These are phyloP conservation scores for Gracilaria vermiculophylla DNA, from an alignment of 23 red algal genomes.

Conservation along the genomic window DNA sequence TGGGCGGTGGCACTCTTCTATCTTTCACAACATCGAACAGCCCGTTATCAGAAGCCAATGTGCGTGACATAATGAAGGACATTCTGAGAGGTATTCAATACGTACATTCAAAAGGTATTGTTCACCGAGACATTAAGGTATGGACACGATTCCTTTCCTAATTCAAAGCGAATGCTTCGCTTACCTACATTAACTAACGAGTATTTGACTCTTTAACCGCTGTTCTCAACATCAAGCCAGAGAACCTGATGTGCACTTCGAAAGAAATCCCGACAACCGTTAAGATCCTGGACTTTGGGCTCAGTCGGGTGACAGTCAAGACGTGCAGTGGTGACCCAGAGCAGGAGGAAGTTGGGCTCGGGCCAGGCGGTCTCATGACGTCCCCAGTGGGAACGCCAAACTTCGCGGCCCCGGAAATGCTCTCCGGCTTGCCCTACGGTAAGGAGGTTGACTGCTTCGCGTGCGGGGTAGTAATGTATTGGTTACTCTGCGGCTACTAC, in stretches of 20 bases:
- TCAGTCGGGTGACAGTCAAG: conserved; percentile 9
- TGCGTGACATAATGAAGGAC: conserved; percentile 53
- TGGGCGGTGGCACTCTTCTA: conserved; percentile 66
- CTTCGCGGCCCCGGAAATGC: conserved; percentile 78
- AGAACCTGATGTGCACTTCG: conserved; percentile 69
- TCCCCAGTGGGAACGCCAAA: conserved; percentile 73
- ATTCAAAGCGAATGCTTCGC: not conserved
- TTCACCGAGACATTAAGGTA: conserved; percentile 72
- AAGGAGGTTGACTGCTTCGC: conserved; percentile 76
- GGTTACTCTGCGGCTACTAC: conserved; percentile 59
- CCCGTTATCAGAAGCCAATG: conserved; percentile 49
- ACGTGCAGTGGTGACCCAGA: not conserved
- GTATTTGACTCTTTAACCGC: not conserved
- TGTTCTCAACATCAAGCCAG: conserved; percentile 50
- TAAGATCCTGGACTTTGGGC: conserved; percentile 86
- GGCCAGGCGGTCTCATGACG: conserved; percentile 61
- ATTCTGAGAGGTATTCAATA: conserved; percentile 56
- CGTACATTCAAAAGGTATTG: conserved; percentile 68
- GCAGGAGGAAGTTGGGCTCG: not conserved
- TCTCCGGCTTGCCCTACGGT: conserved; percentile 63
- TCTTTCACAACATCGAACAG: conserved; percentile 38
- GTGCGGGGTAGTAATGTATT: conserved; percentile 76
- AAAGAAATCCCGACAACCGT: conserved; percentile 57
- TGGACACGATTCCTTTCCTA: not conserved
- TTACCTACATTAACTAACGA: not conserved